Evolutionary conservation across 179 eudicot species (phyloP).

Genomic region (Actinidia arguta): DNA sequence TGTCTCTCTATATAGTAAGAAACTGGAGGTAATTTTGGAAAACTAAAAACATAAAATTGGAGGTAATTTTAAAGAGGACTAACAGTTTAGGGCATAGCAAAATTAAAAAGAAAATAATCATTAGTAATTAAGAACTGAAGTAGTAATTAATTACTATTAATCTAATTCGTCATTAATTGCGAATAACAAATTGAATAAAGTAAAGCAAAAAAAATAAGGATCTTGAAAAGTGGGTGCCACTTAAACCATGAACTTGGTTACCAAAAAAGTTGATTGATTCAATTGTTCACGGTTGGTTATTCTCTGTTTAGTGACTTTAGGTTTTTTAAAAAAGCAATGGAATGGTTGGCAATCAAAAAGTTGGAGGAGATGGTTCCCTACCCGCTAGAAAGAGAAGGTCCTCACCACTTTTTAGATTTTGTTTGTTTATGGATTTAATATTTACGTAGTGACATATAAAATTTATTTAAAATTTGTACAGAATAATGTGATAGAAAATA

Average conservation of each 20-base stretch:
- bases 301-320: neutral
- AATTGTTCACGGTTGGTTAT: constrained; percentile 26
- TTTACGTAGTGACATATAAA: too few species aligned
- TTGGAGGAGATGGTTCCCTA: constrained; percentile 24
- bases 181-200: neutral
- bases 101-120: too few species aligned
- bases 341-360: constrained; percentile 23
- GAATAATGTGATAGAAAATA: too few species aligned
- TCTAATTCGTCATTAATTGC: too few species aligned
- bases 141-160: neutral
- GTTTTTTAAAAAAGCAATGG: neutral
- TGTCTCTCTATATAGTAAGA: too few species aligned
- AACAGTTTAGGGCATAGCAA: too few species aligned
- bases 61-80: too few species aligned
- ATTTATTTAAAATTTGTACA: too few species aligned
- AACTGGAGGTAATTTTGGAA: too few species aligned
- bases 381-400: constrained; percentile 21
- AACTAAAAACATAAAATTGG: too few species aligned
- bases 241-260: constrained; percentile 17
- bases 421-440: neutral
- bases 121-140: neutral
- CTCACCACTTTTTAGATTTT: neutral
- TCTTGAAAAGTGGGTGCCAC: constrained; percentile 21
- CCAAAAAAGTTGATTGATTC: constrained; percentile 19
- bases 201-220: neutral